Conservation (phyloP, 768 basidiomycete genomes). For the Imleria badia region DNA sequence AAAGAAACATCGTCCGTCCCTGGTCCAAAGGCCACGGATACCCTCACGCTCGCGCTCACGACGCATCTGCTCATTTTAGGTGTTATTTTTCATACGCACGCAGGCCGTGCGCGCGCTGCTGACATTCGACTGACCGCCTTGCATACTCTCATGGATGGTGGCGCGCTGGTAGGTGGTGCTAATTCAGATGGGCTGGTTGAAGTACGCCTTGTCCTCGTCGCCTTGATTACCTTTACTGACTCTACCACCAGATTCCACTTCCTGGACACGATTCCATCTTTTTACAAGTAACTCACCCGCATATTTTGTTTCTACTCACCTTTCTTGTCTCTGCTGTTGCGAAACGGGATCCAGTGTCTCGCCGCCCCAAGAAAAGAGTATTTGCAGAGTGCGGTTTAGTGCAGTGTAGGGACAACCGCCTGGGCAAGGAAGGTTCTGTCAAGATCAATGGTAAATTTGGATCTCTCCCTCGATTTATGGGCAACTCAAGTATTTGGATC, state of each 20-base stretch:
- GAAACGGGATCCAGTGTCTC: slow-evolving; percentile 71
- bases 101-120: slow-evolving; percentile 47
- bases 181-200: slow-evolving; percentile 40
- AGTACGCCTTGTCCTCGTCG: slow-evolving; percentile 31
- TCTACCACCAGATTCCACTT: slow-evolving; percentile 26
- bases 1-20: slow-evolving; percentile 5
- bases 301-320: slow-evolving; percentile 58
- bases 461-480: background rate
- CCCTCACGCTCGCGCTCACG: slow-evolving; percentile 40
- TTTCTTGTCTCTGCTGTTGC: slow-evolving; percentile 66
- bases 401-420: slow-evolving; percentile 45
- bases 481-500: background rate
- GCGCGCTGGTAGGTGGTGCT: slow-evolving; percentile 38
- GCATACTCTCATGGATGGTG: slow-evolving; percentile 67
- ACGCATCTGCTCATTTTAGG: slow-evolving; percentile 64
- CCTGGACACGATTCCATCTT: slow-evolving; percentile 44
- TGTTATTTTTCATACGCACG: slow-evolving; percentile 61
- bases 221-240: background rate
- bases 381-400: slow-evolving; percentile 65
- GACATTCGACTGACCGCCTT: slow-evolving; percentile 54
- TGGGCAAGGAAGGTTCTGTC: slow-evolving; percentile 22
- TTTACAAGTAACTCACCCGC: slow-evolving; percentile 66
- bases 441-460: slow-evolving; percentile 13
- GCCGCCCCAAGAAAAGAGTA: slow-evolving; percentile 68
- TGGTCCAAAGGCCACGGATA: slow-evolving; percentile 25